Conservation (phyloP, 345 rosid genomes). For the Ricinus communis region DNA sequence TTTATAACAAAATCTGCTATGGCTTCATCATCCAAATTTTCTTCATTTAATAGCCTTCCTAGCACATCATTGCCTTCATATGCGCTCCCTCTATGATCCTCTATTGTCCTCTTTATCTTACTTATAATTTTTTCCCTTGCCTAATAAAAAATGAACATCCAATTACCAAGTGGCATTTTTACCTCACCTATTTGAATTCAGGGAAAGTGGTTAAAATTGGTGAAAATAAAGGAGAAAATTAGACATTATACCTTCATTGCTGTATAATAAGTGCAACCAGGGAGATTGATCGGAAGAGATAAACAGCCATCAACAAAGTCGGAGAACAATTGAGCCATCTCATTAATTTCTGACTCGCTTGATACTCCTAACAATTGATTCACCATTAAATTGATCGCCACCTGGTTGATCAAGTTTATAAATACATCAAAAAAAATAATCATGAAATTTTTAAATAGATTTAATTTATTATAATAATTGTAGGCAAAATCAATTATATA, state of each 20-base stretch:
- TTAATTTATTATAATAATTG: no score
- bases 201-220: neutral
- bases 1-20: conserved; percentile 78
- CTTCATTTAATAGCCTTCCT: conserved; percentile 68
- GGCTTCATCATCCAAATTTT: conserved; percentile 60
- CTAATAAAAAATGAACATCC: conserved; percentile 38
- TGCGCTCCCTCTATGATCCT: conserved; percentile 31
- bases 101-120: conserved; percentile 56
- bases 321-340: conserved; percentile 75
- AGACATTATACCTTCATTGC: conserved; percentile 60
- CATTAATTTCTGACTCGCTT: conserved; percentile 58
- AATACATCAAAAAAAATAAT: neutral
- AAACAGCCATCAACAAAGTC: conserved; percentile 88
- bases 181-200: no score
- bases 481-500: no score
- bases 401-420: conserved; percentile 28
- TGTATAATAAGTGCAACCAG: conserved; percentile 67
- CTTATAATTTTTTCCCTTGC: conserved; percentile 66
- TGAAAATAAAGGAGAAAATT: neutral
- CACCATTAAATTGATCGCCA: conserved; percentile 82
- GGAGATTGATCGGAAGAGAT: conserved; percentile 74
- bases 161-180: no score
- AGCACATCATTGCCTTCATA: conserved; percentile 51
- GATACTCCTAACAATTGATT: conserved; percentile 72
- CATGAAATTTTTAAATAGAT: no score